Evolutionary conservation across 2,329 filamentous ascomycete genomes (phyloP), one percentile per base, ranked within the genome.

Genomic region (Arthrobotrys pseudoclavata): DNA sequence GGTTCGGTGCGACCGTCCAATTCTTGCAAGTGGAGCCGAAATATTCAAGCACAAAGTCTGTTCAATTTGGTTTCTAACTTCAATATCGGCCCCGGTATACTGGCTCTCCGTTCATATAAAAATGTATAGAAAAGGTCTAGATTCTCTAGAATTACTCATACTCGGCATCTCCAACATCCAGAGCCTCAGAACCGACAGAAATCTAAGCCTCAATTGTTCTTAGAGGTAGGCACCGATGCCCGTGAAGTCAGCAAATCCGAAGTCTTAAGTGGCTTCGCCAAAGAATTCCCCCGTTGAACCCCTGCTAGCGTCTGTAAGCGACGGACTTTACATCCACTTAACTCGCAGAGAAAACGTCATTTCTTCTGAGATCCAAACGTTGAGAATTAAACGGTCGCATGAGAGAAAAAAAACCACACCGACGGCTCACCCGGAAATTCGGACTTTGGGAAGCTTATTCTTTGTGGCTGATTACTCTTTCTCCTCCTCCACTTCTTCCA

Each of bases 361-460:
- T 66, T 52, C 7, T n/a, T 24, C 18, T 29, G 18, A 20, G n/a
- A 45, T n/a, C 31, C 18, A 31, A 48, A 62, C 22, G 37, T 40
- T 45, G n/a, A 45, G 20, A 42, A 42, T 2, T 34, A 40, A 60
- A 60, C 55, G 6, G 3, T 50, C n/a, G 60, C 26, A 50, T 18
- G 13, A 18, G 13, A 61, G 20, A 1, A 18, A 55, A 37, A 5
- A 20, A 72, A 20, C 24, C 10, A 24, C 50, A 42, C 69, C 69
- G 69, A 74, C 69, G 69, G 69, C 40, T 74, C 24, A 22, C 47
- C 69, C 62, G 69, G 69, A 68, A 60, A 40, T 64, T 18, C 69
- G 69, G 69, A 67, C 34, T 74, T 74, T 74, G 50, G 7, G 34
- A n/a, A 18, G 24, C 57, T 52, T 52, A 55, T 34, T 29, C 13